Conservation (phyloP, 163 green algal genomes). For the Prototheca stagnorum region DNA sequence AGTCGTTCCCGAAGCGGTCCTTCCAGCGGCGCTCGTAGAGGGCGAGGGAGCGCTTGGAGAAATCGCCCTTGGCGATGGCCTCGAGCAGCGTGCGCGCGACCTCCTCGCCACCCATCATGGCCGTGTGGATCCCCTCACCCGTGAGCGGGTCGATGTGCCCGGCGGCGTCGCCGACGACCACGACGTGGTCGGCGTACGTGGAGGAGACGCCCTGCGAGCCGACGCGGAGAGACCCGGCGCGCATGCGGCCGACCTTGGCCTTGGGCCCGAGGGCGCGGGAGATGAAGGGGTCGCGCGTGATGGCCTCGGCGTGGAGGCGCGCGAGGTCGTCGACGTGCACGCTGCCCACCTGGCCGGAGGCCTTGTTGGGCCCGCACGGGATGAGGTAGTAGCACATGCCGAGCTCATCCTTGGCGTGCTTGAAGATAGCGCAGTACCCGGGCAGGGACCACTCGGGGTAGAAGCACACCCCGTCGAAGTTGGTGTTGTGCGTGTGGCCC, state of each 20-base stretch:
- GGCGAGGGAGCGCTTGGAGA: constrained; percentile 21
- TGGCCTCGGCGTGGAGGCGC: constrained; percentile 60
- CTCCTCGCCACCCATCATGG: constrained; percentile 78
- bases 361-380: constrained; percentile 32
- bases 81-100: constrained; percentile 57
- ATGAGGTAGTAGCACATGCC: constrained; percentile 94
- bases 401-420: constrained; percentile 76
- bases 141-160: constrained; percentile 83
- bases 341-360: constrained; percentile 12
- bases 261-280: constrained; percentile 60
- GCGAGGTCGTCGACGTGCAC: constrained; percentile 26
- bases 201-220: constrained; percentile 51
- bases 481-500: constrained; percentile 70
- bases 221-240: constrained; percentile 56
- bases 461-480: constrained; percentile 86
- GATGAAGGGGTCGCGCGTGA: constrained; percentile 74
- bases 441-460: constrained; percentile 70
- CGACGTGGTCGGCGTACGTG: constrained; percentile 59
- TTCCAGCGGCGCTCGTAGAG: constrained; percentile 41
- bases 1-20: constrained; percentile 42
- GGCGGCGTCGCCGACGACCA: constrained; percentile 77
- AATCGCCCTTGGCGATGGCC: constrained; percentile 60
- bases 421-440: constrained; percentile 60
- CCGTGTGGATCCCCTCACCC: constrained; percentile 76
- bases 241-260: constrained; percentile 80